Evolutionary conservation across 768 basidiomycete species (phyloP).

Genomic region (Kwoniella sp.): DNA sequence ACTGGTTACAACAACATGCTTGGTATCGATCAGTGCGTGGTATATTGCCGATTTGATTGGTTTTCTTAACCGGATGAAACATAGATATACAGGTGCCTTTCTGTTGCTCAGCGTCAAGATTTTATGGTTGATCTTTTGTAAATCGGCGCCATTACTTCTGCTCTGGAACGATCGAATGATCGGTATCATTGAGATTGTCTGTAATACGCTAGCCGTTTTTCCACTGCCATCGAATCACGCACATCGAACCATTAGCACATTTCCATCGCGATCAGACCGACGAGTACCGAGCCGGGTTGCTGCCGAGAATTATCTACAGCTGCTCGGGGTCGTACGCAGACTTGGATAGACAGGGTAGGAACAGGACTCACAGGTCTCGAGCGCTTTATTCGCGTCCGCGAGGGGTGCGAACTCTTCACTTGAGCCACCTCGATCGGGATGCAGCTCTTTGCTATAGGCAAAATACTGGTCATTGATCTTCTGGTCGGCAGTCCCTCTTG

Average conservation of each 20-base stretch:
- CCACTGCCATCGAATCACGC: neutral
- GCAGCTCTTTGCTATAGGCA: neutral
- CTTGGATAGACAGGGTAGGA: too few species aligned
- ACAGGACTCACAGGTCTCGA: conserved; percentile 25
- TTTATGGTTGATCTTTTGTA: too few species aligned
- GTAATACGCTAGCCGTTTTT: conserved; percentile 3
- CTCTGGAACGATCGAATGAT: too few species aligned
- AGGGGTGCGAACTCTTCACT: neutral
- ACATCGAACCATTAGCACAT: neutral
- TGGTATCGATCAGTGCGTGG: neutral
- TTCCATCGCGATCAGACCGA: too few species aligned
- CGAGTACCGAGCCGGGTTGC: too few species aligned
- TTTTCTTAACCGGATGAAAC: neutral
- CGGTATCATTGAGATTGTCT: too few species aligned
- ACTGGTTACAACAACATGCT: neutral
- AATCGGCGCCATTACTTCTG: too few species aligned
- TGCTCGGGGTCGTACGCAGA: too few species aligned
- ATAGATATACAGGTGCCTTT: neutral
- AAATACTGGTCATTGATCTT: neutral
- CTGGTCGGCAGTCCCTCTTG: neutral
- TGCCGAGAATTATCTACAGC: too few species aligned
- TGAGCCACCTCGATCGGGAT: conserved; percentile 19
- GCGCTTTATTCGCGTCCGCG: conserved; percentile 3
- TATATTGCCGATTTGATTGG: neutral
- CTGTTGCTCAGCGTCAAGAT: neutral